Percentiles rank a stretch among this genome's conserved stretches.
Conservation (phyloP, 208 protist species). For the Leishmania amazonensis region DNA sequence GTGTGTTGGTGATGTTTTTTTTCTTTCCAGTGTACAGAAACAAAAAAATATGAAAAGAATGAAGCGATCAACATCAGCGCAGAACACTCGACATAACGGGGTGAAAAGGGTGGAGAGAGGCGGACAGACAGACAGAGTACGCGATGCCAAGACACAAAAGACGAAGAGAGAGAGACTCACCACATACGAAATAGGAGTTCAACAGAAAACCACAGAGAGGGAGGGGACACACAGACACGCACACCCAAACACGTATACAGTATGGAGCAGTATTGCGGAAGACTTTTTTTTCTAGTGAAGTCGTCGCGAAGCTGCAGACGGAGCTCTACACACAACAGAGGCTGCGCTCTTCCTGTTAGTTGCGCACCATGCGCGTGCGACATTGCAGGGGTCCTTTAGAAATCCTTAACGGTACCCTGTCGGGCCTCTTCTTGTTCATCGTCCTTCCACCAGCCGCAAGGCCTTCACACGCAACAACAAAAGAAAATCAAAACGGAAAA, state of each 20-base stretch:
- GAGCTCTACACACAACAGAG: not conserved
- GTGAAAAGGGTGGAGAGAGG: not conserved
- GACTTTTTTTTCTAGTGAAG: not conserved
- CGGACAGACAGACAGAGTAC: not conserved
- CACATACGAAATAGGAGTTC: not conserved
- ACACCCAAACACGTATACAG: not conserved
- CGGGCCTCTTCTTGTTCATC: not conserved
- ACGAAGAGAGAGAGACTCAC: not conserved
- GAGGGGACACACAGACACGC: not conserved
- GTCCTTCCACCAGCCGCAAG: not conserved
- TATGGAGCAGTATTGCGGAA: not conserved
- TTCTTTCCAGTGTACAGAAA: not conserved
- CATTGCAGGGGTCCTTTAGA: not conserved
- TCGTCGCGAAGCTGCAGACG: not conserved
- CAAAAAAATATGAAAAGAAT: not conserved
- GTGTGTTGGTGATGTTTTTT: too few species aligned
- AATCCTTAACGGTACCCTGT: not conserved
- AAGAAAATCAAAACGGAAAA: not conserved
- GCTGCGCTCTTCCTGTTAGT: not conserved
- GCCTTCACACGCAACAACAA: not conserved
- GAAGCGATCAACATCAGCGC: not conserved
- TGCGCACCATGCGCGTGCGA: not conserved
- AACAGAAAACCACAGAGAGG: not conserved
- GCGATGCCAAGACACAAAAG: not conserved
- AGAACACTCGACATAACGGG: not conserved